These are phyloP conservation scores for Somion occarium DNA, from an alignment of 1,284 basidiomycete genomes.

Conservation along the genomic window DNA sequence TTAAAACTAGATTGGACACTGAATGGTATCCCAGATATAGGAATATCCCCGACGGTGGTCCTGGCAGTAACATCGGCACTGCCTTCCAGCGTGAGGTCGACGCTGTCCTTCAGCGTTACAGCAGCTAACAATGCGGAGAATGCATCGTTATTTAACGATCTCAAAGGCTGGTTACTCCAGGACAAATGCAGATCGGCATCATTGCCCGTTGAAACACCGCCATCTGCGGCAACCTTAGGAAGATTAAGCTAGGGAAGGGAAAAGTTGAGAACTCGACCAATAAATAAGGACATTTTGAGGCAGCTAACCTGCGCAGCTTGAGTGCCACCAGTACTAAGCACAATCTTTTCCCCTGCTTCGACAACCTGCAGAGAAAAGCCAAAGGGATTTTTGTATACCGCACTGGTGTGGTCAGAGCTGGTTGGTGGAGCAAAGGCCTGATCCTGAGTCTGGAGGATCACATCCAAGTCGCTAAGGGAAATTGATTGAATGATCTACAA, in stretches of 20 bases:
- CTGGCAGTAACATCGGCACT: slow-evolving; percentile 57
- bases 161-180: slow-evolving; percentile 54
- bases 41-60: slow-evolving; percentile 65
- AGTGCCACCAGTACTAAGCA: slow-evolving; percentile 43
- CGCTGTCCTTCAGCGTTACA: slow-evolving; percentile 47
- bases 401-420: slow-evolving; percentile 57
- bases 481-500: slow-evolving; percentile 65
- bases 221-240: slow-evolving; percentile 43
- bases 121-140: slow-evolving; percentile 57
- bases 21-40: slow-evolving; percentile 63
- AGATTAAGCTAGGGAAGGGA: slow-evolving; percentile 51
- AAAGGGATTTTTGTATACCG: slow-evolving; percentile 74
- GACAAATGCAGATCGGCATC: slow-evolving; percentile 51
- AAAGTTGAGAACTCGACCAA: too few relatives aligned
- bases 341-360: slow-evolving; percentile 50
- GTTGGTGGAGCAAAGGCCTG: slow-evolving; percentile 57
- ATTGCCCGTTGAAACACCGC: slow-evolving; percentile 69
- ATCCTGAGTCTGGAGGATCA: slow-evolving; percentile 37
- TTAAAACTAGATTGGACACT: slow-evolving; percentile 51
- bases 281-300: too few relatives aligned
- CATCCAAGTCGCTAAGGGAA: slow-evolving; percentile 53
- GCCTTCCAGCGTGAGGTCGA: slow-evolving; percentile 51
- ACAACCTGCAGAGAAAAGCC: slow-evolving; percentile 70
- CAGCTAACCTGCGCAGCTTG: slow-evolving; percentile 49
- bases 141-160: slow-evolving; percentile 47